Percentiles rank a stretch among this genome's conserved stretches.
Conservation (phyloP, 108 stramenopile species). For the Bacterosira constricta region DNA sequence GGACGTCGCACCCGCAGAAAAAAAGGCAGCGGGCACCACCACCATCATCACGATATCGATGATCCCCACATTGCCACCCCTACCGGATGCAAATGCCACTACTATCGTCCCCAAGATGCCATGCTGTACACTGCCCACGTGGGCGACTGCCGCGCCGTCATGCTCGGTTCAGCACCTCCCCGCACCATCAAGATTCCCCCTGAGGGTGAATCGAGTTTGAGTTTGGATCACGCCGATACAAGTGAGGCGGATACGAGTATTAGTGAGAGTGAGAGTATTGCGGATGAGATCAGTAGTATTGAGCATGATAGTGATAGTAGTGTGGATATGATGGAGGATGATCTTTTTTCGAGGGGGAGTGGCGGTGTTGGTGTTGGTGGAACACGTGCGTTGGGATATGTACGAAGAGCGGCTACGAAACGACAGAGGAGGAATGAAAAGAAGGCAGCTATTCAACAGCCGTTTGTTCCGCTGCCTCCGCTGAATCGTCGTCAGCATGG, state of each 20-base stretch:
- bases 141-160: conserved; percentile 87
- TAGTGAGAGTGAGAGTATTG: conserved; percentile 74
- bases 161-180: conserved; percentile 78
- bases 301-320: conserved; percentile 79
- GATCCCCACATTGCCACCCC: conserved; percentile 56
- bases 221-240: conserved; percentile 47
- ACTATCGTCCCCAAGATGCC: conserved; percentile 77
- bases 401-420: conserved; percentile 17
- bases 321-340: conserved; percentile 60
- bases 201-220: conserved; percentile 47
- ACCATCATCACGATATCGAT: conserved; percentile 30
- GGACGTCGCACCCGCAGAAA: conserved; percentile 35
- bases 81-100: conserved; percentile 75
- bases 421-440: conserved; percentile 33
- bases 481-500: conserved; percentile 25
- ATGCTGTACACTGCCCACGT: conserved; percentile 85
- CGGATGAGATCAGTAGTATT: conserved; percentile 79
- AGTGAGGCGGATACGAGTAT: conserved; percentile 81
- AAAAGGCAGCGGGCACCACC: not conserved
- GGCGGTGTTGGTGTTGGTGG: not conserved
- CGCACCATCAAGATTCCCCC: conserved; percentile 77
- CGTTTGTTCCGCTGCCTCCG: conserved; percentile 45
- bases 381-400: conserved; percentile 27
- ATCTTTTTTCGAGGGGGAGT: conserved; percentile 29
- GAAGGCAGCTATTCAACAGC: conserved; percentile 32